These are phyloP conservation scores for Albophoma yamanashiensis DNA, from an alignment of 2,329 filamentous ascomycete species.

Conservation along the genomic window DNA sequence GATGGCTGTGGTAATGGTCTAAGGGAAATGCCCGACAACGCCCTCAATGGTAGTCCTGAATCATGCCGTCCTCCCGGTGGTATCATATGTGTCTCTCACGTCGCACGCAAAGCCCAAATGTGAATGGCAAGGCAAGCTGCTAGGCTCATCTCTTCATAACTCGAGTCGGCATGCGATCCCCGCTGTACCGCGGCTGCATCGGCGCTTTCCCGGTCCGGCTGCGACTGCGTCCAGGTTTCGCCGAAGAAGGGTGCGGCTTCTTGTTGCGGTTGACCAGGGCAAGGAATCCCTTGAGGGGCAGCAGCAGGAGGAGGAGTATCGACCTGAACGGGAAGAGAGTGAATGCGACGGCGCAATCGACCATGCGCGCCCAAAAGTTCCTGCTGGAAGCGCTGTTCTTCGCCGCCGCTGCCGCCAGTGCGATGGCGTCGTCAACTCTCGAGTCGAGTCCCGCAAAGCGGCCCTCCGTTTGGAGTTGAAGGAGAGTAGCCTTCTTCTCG, in stretches of 20 bases:
- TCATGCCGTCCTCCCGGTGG: neutral
- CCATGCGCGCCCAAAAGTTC: constrained; percentile 24
- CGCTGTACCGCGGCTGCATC: constrained; percentile 3
- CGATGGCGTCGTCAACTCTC: constrained; percentile 64
- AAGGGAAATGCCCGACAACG: no score
- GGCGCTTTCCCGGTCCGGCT: constrained; percentile 3
- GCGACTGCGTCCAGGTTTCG: constrained; percentile 1
- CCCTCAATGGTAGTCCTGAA: neutral
- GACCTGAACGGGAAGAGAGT: constrained; percentile 31
- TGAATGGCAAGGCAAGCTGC: neutral
- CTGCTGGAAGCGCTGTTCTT: constrained; percentile 31
- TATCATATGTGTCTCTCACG: neutral
- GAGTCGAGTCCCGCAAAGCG: constrained; percentile 62
- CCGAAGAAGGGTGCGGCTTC: neutral
- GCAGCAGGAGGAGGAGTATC: constrained; percentile 25
- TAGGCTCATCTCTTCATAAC: constrained; percentile 3
- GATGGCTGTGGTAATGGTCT: neutral
- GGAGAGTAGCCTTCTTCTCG: constrained; percentile 74
- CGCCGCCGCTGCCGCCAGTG: constrained; percentile 68
- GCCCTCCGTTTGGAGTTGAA: constrained; percentile 66
- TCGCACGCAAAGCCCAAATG: neutral
- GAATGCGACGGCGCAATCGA: constrained; percentile 22
- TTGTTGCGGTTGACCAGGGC: constrained; percentile 4
- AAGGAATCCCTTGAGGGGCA: constrained; percentile 29
- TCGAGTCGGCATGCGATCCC: constrained; percentile 6